Percentiles rank a stretch among this genome's conserved stretches.
Conservation (phyloP, 352 stramenopile genomes). For the Phytophthora pluvialis region DNA sequence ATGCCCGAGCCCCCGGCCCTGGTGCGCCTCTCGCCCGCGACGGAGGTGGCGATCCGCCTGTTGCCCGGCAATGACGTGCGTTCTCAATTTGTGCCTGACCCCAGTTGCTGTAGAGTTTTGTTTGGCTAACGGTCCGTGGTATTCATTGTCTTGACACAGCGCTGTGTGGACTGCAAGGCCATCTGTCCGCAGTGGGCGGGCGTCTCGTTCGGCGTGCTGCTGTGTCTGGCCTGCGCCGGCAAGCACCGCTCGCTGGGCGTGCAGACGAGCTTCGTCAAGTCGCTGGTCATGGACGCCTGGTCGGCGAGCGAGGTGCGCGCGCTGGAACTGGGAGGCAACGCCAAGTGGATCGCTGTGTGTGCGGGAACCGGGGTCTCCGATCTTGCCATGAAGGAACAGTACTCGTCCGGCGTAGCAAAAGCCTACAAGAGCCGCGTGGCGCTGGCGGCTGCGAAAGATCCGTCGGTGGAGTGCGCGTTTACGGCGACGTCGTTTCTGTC, state of each 20-base stretch:
- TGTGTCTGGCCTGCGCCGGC: conserved; percentile 79
- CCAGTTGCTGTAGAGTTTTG: neutral
- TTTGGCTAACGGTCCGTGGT: conserved; percentile 2
- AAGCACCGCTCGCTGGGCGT: conserved; percentile 85
- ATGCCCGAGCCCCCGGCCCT: conserved; percentile 29
- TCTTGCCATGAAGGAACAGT: conserved; percentile 62
- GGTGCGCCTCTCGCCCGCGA: conserved; percentile 52
- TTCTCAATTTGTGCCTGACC: neutral
- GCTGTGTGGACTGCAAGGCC: conserved; percentile 83
- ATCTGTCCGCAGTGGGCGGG: conserved; percentile 84
- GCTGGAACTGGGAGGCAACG: conserved; percentile 79
- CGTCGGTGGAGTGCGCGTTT: conserved; percentile 32
- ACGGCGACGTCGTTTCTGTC: conserved; percentile 63
- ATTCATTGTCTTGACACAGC: conserved; percentile 46
- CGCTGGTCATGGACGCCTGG: conserved; percentile 82
- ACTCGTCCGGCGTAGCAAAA: conserved; percentile 65
- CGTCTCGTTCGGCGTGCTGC: conserved; percentile 84
- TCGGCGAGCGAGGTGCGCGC: conserved; percentile 50
- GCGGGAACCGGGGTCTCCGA: conserved; percentile 50
- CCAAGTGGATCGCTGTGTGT: conserved; percentile 84
- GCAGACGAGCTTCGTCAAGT: conserved; percentile 86
- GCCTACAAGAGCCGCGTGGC: conserved; percentile 61
- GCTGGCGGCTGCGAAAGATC: conserved; percentile 29
- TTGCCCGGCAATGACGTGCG: conserved; percentile 82
- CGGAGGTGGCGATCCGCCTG: conserved; percentile 64